These are phyloP conservation scores for Monosporozyma aerobia DNA, from an alignment of 805 yeast genomes.

Conservation along the genomic window DNA sequence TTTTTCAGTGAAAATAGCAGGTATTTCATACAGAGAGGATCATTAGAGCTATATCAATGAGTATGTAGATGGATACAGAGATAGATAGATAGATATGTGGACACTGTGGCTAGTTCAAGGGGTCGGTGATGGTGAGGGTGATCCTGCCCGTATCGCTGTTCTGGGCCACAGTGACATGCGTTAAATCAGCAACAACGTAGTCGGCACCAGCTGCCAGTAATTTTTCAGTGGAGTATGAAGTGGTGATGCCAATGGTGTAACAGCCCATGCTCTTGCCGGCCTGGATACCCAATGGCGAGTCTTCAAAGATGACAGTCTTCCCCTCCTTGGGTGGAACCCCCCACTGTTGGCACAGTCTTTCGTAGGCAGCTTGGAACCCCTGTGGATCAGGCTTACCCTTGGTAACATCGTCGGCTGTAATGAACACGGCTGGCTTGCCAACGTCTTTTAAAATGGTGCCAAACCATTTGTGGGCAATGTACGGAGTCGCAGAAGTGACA, in stretches of 20 bases:
- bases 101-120: not conserved
- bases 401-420: constrained; percentile 64
- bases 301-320: constrained; percentile 62
- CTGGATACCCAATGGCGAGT: constrained; percentile 72
- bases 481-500: constrained; percentile 70
- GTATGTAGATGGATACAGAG: not conserved
- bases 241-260: constrained; percentile 63
- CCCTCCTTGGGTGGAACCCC: constrained; percentile 12
- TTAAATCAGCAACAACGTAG: constrained; percentile 62
- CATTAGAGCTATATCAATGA: not conserved
- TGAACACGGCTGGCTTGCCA: constrained; percentile 59
- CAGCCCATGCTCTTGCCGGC: constrained; percentile 78
- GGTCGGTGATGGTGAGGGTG: constrained; percentile 6
- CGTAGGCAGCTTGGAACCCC: constrained; percentile 53
- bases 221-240: constrained; percentile 54
- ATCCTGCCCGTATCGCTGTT: constrained; percentile 5
- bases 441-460: constrained; percentile 40
- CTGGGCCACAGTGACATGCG: constrained; percentile 13
- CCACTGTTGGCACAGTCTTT: constrained; percentile 39
- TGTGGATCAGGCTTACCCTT: constrained; percentile 77
- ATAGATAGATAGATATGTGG: no score
- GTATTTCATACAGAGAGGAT: not conserved
- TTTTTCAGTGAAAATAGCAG: no score
- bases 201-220: constrained; percentile 68
- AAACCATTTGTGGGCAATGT: constrained; percentile 67